These are phyloP conservation scores for Fennellomyces sp. DNA, from an alignment of 371 early-diverging fungal genomes.

Conservation along the genomic window DNA sequence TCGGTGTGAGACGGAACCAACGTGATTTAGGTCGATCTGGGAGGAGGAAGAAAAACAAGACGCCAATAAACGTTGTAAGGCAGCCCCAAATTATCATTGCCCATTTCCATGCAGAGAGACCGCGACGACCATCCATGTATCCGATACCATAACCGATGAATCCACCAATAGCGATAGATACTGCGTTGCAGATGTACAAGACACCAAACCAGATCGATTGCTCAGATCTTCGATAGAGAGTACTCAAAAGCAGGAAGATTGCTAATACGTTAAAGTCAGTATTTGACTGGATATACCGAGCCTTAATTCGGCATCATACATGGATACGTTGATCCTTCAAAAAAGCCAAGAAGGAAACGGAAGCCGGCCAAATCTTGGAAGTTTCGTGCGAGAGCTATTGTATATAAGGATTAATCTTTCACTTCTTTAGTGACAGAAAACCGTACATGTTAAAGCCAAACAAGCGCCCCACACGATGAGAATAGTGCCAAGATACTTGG, in stretches of 20 bases:
- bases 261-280: neutral
- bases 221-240: constrained; percentile 36
- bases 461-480: constrained; percentile 28
- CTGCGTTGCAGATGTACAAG: constrained; percentile 31
- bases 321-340: constrained; percentile 13
- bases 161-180: constrained; percentile 20
- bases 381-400: constrained; percentile 16
- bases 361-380: constrained; percentile 34
- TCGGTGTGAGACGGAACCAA: constrained; percentile 28
- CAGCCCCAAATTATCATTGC: constrained; percentile 20
- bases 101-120: constrained; percentile 22
- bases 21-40: constrained; percentile 32
- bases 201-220: constrained; percentile 29
- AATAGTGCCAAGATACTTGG: constrained; percentile 28
- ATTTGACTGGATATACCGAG: too few species aligned
- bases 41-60: constrained; percentile 31
- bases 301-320: too few species aligned
- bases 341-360: constrained; percentile 38
- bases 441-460: constrained; percentile 24
- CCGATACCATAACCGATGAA: constrained; percentile 31
- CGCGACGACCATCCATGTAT: constrained; percentile 15
- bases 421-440: constrained; percentile 23
- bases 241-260: constrained; percentile 34
- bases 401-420: too few species aligned
- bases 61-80: constrained; percentile 23